These are phyloP conservation scores for Pachyrhizus erosus DNA, from an alignment of 306 rosid genomes.

Conservation along the genomic window DNA sequence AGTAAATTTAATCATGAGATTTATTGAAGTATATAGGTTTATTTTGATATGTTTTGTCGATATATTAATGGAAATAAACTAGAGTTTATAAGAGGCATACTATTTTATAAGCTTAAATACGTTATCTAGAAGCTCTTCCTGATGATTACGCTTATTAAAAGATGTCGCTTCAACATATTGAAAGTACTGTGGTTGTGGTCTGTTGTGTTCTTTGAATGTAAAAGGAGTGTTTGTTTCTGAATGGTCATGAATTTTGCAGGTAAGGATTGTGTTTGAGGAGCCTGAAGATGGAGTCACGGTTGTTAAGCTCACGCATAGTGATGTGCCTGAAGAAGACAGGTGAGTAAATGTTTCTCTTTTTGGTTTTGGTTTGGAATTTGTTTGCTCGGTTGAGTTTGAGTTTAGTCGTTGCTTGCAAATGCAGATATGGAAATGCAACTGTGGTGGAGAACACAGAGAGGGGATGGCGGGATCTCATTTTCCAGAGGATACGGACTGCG, in stretches of 20 bases:
- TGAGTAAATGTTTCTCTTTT: slow-evolving; percentile 33
- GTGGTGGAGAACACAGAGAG: slow-evolving; percentile 96
- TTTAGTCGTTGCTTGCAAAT: slow-evolving; percentile 19
- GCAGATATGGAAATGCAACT: slow-evolving; percentile 91
- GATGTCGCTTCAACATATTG: background rate
- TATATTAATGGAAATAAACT: background rate
- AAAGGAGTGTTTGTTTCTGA: background rate
- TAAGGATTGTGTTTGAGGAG: slow-evolving; percentile 81
- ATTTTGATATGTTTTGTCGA: background rate
- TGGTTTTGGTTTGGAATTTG: background rate
- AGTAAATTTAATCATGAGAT: background rate
- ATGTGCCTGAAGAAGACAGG: slow-evolving; percentile 93
- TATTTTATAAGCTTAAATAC: background rate
- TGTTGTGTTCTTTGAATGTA: background rate
- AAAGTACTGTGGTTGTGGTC: background rate
- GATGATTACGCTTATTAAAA: background rate
- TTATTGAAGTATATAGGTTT: background rate
- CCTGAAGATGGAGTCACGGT: slow-evolving; percentile 81
- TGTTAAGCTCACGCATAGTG: slow-evolving; percentile 75
- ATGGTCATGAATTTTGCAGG: slow-evolving; percentile 55
- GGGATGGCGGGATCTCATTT: slow-evolving; percentile 97
- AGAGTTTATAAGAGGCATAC: background rate
- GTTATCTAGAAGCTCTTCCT: background rate
- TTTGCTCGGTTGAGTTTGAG: background rate
- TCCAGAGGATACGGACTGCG: slow-evolving; percentile 84